Evolutionary conservation across 345 rosid genomes (phyloP).

Genomic region (Sisymbrium irio): DNA sequence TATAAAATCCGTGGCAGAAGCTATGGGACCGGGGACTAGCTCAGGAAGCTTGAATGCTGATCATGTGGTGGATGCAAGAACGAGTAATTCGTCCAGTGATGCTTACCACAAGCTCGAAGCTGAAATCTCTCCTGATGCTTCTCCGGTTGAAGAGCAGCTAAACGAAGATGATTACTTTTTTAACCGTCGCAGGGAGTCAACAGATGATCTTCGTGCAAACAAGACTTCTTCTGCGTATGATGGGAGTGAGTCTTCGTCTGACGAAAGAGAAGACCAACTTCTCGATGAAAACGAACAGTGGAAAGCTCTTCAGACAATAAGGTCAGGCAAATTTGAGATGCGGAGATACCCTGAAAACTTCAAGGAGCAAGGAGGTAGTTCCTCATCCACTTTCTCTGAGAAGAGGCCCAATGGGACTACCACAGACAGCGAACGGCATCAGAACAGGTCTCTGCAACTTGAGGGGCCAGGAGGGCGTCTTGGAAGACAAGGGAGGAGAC

Average conservation of each 20-base stretch:
- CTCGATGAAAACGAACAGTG: conserved; percentile 29
- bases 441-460: conserved; percentile 38
- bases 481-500: conserved; percentile 42
- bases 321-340: conserved; percentile 36
- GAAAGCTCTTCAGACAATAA: conserved; percentile 37
- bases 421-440: conserved; percentile 33
- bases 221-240: conserved; percentile 63
- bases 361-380: conserved; percentile 33
- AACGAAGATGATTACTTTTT: not conserved
- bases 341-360: conserved; percentile 22
- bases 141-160: conserved; percentile 20
- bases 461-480: conserved; percentile 37
- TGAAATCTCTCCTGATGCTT: conserved; percentile 25
- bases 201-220: conserved; percentile 27
- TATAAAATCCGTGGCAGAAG: not conserved
- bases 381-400: conserved; percentile 34
- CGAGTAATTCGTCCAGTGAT: conserved; percentile 10
- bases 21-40: not conserved
- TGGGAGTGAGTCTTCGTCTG: conserved; percentile 69
- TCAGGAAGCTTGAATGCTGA: conserved; percentile 19
- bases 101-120: not conserved
- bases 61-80: conserved; percentile 17
- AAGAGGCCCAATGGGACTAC: conserved; percentile 27
- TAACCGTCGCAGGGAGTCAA: conserved; percentile 6
- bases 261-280: conserved; percentile 55